These are phyloP conservation scores for Globisporangium megalacanthum DNA, from an alignment of 352 stramenopile species.

Conservation along the genomic window DNA sequence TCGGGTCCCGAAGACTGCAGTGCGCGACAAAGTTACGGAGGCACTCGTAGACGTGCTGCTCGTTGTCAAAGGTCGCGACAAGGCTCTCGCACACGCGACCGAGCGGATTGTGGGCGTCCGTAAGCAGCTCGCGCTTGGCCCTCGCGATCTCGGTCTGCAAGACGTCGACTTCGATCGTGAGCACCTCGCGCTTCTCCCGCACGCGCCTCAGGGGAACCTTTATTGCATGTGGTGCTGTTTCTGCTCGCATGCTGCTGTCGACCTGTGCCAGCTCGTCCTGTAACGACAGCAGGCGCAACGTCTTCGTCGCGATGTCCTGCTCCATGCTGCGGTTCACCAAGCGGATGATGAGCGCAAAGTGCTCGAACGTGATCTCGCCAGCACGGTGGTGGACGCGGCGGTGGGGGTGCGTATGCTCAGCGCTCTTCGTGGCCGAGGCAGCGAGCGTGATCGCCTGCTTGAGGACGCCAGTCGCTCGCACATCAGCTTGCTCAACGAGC, in stretches of 20 bases:
- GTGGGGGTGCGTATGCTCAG: conserved; percentile 4
- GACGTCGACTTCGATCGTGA: conserved; percentile 56
- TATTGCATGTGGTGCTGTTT: background rate
- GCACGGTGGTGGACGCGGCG: conserved; percentile 11
- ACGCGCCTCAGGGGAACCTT: conserved; percentile 6
- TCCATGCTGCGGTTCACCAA: conserved; percentile 61
- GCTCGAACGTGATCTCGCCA: conserved; percentile 64
- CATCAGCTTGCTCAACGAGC: conserved; percentile 43
- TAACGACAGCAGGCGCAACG: conserved; percentile 38
- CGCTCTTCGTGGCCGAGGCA: conserved; percentile 33
- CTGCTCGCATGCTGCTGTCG: background rate
- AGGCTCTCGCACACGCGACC: conserved; percentile 51
- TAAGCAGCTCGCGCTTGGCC: conserved; percentile 51
- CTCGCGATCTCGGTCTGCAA: conserved; percentile 39
- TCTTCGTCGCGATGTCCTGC: conserved; percentile 53
- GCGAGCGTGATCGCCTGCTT: conserved; percentile 42
- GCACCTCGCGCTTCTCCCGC: conserved; percentile 16
- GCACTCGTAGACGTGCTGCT: conserved; percentile 68
- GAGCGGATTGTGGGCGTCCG: conserved; percentile 34
- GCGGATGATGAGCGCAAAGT: conserved; percentile 52
- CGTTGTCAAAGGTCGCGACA: conserved; percentile 63
- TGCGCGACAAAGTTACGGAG: conserved; percentile 57
- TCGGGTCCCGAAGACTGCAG: conserved; percentile 34
- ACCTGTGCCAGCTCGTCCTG: conserved; percentile 26
- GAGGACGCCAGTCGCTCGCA: conserved; percentile 38